A percentile compares a stretch with the other conserved stretches of the same genome.
phyloP scores from a whole-genome alignment of 164 flowering plant genomes.

The Pachysandra terminalis region DNA sequence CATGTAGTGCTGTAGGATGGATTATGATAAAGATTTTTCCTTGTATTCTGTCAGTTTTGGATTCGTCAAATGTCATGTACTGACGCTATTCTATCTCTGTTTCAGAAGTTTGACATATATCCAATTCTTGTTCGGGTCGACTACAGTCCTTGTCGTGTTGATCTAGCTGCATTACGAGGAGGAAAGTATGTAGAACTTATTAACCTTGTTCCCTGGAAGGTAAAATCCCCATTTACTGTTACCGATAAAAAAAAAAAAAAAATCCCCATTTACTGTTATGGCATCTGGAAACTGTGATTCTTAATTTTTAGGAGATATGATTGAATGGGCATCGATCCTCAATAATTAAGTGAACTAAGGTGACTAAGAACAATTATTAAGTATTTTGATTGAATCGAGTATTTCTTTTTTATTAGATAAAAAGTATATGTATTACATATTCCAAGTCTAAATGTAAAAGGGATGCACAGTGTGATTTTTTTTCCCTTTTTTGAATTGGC shows the following conservation, averaged over 20 bases:
- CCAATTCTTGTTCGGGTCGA: constrained; percentile 79
- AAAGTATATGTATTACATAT: no score
- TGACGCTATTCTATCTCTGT: constrained; percentile 7
- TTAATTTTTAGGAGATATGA: not conserved
- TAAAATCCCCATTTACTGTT: constrained; percentile 23
- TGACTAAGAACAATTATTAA: no score
- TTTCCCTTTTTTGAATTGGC: no score
- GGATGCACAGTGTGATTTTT: no score
- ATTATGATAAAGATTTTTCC: not conserved
- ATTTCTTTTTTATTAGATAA: no score
- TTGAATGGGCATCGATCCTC: no score
- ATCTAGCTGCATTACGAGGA: constrained; percentile 74
- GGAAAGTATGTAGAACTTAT: constrained; percentile 95
- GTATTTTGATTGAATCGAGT: no score
- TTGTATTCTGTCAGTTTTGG: not conserved
- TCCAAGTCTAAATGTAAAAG: no score
- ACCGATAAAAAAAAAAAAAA: no score
- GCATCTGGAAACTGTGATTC: not conserved
- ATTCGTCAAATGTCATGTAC: constrained; percentile 1
- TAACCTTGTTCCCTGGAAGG: constrained; percentile 96
- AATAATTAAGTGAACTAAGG: no score
- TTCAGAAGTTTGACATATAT: constrained; percentile 84
- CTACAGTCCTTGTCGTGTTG: constrained; percentile 77
- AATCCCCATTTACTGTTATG: constrained; percentile 1
- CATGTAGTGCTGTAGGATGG: no score